These are phyloP conservation scores for Mycena vulgaris DNA, from an alignment of 768 basidiomycete species.

Conservation along the genomic window DNA sequence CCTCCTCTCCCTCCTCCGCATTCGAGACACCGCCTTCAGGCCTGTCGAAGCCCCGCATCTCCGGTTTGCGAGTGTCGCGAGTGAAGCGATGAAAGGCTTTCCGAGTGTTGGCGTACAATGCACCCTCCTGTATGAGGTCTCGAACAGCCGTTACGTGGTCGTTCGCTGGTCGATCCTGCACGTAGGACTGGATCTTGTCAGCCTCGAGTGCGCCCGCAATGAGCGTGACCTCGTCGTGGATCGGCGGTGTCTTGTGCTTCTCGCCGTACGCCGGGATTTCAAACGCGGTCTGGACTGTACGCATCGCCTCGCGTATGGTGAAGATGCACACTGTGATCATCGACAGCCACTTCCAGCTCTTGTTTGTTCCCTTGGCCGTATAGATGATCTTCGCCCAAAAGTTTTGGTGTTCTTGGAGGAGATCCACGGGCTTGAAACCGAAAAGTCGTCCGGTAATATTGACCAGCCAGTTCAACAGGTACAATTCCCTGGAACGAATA, in stretches of 20 bases:
- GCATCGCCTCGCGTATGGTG: no score
- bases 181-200: conserved; percentile 27
- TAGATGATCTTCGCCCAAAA: no score
- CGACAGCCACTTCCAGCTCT: no score
- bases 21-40: neutral
- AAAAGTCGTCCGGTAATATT: conserved; percentile 22
- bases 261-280: no score
- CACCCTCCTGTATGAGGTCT: no score
- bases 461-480: conserved; percentile 36
- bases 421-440: conserved; percentile 38
- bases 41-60: neutral
- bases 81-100: no score
- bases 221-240: conserved; percentile 5
- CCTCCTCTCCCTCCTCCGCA: neutral
- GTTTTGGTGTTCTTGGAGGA: no score
- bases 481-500: neutral
- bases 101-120: no score
- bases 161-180: conserved; percentile 19
- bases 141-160: conserved; percentile 21
- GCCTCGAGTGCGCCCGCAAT: neutral
- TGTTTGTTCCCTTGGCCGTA: no score
- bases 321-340: no score
- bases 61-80: no score
- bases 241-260: conserved; percentile 26
- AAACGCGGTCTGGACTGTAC: no score